Conservation (phyloP, 139 green algal genomes). For the Zygnema circumcarinatum region DNA sequence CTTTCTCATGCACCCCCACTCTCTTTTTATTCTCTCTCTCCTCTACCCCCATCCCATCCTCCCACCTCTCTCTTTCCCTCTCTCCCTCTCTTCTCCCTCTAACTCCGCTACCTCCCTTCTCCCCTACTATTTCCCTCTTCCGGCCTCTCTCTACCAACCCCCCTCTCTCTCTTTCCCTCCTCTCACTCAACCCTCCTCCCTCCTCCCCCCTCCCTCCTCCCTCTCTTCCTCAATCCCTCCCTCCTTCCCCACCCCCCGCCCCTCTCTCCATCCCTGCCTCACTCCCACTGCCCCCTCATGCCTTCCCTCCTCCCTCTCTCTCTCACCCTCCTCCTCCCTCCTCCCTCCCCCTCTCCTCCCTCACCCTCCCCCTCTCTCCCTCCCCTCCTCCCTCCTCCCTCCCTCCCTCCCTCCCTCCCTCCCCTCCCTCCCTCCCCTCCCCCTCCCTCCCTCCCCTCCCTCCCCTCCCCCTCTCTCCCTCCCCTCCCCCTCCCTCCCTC, state of each 20-base stretch:
- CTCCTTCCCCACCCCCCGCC: neutral
- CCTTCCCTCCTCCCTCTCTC: neutral
- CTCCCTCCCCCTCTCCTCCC: neutral
- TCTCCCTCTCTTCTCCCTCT: neutral
- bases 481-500: neutral
- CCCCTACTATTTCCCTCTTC: neutral
- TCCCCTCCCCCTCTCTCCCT: no score
- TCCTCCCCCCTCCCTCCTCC: neutral
- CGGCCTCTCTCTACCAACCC: neutral
- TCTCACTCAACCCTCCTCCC: neutral
- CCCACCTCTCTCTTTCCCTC: neutral
- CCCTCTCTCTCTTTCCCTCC: neutral
- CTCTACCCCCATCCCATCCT: neutral
- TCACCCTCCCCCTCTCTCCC: neutral
- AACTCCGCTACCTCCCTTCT: neutral
- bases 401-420: neutral
- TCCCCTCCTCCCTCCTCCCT: neutral
- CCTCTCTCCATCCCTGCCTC: neutral
- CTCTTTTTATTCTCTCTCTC: neutral
- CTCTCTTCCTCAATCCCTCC: neutral
- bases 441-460: neutral
- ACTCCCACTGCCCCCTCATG: no score
- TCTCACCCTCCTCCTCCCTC: neutral
- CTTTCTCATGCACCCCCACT: neutral
- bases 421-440: neutral